These are phyloP conservation scores for Suillus cothurnatus DNA, from an alignment of 768 basidiomycete species.

Conservation along the genomic window DNA sequence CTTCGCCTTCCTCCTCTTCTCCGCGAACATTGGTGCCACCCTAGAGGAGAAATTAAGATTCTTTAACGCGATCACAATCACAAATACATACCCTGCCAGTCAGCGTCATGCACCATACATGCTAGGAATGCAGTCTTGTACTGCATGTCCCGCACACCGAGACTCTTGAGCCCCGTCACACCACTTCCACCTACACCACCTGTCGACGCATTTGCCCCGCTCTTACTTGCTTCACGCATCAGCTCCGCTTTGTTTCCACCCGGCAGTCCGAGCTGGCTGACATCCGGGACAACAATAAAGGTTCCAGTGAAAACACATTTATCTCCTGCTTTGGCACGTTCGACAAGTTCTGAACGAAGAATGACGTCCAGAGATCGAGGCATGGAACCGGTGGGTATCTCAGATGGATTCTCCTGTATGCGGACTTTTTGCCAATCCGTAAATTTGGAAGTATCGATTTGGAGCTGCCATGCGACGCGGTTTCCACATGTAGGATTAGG, in stretches of 20 bases:
- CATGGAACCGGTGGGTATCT: constrained; percentile 99
- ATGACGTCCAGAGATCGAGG: constrained; percentile 96
- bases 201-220: constrained; percentile 57
- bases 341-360: constrained; percentile 92
- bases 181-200: constrained; percentile 75
- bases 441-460: constrained; percentile 95
- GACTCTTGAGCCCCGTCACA: constrained; percentile 90
- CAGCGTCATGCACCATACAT: constrained; percentile 94
- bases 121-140: constrained; percentile 99
- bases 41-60: constrained; percentile 39
- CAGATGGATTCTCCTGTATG: constrained; percentile 98
- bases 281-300: constrained; percentile 98
- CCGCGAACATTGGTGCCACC: constrained; percentile 87
- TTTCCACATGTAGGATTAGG: constrained; percentile 96
- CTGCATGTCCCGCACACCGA: constrained; percentile 94
- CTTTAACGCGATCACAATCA: background rate
- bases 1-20: constrained; percentile 80
- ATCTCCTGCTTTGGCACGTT: constrained; percentile 98
- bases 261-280: constrained; percentile 91
- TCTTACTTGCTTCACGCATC: constrained; percentile 79
- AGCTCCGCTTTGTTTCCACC: constrained; percentile 92
- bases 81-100: constrained; percentile 71
- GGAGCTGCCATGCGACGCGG: constrained; percentile 86
- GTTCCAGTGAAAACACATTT: constrained; percentile 98
- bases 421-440: constrained; percentile 99